Conservation (phyloP, 1,139 yeast species). For the Sugiyamaella japonica region DNA sequence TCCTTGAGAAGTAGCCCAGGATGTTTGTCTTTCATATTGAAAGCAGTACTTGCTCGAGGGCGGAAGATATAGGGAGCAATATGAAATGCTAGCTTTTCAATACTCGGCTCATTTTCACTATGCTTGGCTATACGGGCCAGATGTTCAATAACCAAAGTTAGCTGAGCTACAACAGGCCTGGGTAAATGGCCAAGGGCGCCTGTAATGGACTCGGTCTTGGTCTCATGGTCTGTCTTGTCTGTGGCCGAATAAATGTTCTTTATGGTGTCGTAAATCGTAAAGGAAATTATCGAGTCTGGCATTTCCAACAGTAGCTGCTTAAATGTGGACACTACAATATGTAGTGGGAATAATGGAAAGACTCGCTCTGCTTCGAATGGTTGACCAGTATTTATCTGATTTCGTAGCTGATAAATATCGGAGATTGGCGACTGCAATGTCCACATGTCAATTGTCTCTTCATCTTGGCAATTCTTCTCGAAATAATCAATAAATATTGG, state of each 20-base stretch:
- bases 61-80: constrained; percentile 37
- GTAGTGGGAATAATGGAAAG: constrained; percentile 44
- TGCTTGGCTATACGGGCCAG: constrained; percentile 8
- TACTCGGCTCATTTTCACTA: neutral
- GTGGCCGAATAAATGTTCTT: constrained; percentile 55
- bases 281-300: constrained; percentile 76
- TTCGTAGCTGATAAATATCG: constrained; percentile 65
- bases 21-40: constrained; percentile 37
- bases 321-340: constrained; percentile 63
- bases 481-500: constrained; percentile 64
- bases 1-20: constrained; percentile 35
- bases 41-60: constrained; percentile 38
- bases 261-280: constrained; percentile 63
- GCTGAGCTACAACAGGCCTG: constrained; percentile 22
- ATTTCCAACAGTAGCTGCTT: constrained; percentile 75
- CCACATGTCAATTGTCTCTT: constrained; percentile 43
- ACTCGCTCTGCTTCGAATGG: constrained; percentile 38
- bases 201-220: constrained; percentile 25
- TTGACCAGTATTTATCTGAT: constrained; percentile 52
- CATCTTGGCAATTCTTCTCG: constrained; percentile 63
- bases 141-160: constrained; percentile 26
- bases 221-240: constrained; percentile 20
- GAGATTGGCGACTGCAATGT: constrained; percentile 54
- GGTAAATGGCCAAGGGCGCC: constrained; percentile 30
- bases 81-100: constrained; percentile 23